Evolutionary conservation across 331 rosid species (phyloP).

Genomic region (Spiraea crenata): DNA sequence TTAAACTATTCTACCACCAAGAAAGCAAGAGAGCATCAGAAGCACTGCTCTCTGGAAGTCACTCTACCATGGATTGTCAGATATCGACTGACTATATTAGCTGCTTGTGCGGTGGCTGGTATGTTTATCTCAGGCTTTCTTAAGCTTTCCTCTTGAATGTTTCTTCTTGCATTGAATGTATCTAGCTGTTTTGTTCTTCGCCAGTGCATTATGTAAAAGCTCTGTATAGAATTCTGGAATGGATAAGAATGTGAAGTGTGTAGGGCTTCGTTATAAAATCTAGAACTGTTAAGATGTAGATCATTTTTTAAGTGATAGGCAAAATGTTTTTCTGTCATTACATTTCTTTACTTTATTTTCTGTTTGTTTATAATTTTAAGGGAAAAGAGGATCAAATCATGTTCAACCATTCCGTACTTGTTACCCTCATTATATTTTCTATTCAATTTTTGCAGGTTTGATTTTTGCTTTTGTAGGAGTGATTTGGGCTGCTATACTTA

Average conservation of each 20-base stretch:
- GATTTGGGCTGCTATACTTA: conserved; percentile 27
- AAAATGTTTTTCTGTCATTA: neutral
- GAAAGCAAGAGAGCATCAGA: conserved; percentile 32
- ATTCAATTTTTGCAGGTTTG: conserved; percentile 52
- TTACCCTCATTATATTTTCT: neutral
- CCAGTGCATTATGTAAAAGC: neutral
- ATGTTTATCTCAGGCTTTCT: conserved; percentile 18
- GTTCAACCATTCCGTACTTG: neutral
- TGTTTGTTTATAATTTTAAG: neutral
- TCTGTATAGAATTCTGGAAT: neutral
- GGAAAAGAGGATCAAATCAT: neutral
- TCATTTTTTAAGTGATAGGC: too few relatives aligned
- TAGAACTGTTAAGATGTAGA: neutral
- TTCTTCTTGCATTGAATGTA: neutral
- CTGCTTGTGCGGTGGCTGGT: conserved; percentile 39
- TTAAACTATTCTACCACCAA: conserved; percentile 14
- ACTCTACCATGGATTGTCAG: conserved; percentile 59
- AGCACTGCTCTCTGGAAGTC: conserved; percentile 65
- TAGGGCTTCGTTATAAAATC: neutral
- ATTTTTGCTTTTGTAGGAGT: conserved; percentile 36
- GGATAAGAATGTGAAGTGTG: neutral
- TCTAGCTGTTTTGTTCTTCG: neutral
- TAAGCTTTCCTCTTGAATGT: neutral
- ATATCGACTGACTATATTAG: conserved; percentile 58
- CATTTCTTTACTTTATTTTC: neutral